phyloP scores from a whole-genome alignment of 2,329 filamentous ascomycete genomes.

The Aspergillus uvarum region DNA sequence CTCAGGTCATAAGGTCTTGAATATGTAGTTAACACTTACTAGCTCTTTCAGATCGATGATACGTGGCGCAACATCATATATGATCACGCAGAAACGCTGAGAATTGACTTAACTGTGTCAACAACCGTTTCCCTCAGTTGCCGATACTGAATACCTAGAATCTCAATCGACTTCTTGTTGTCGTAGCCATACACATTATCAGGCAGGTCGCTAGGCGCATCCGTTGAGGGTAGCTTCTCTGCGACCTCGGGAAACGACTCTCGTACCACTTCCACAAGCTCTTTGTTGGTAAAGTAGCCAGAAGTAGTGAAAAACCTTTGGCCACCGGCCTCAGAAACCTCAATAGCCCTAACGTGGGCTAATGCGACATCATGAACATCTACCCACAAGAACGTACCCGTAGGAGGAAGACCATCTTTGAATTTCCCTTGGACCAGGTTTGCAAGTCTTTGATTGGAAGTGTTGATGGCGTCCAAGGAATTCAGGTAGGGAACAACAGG shows the following conservation, averaged over 20 bases:
- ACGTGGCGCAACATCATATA: background rate
- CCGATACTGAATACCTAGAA: slow-evolving; percentile 44
- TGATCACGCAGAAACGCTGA: slow-evolving; percentile 32
- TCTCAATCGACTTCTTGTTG: slow-evolving; percentile 42
- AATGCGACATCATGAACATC: slow-evolving; percentile 51
- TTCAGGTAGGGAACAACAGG: slow-evolving; percentile 65
- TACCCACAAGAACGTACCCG: slow-evolving; percentile 60
- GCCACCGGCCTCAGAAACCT: slow-evolving; percentile 46
- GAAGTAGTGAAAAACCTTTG: slow-evolving; percentile 48
- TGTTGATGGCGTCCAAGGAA: slow-evolving; percentile 65
- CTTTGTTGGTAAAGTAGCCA: slow-evolving; percentile 44
- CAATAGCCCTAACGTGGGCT: slow-evolving; percentile 49
- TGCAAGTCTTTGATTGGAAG: slow-evolving; percentile 67
- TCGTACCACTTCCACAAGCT: slow-evolving; percentile 43
- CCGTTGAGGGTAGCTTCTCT: slow-evolving; percentile 41
- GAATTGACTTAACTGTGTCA: slow-evolving; percentile 39
- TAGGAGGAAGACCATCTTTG: slow-evolving; percentile 58
- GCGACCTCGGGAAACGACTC: slow-evolving; percentile 45
- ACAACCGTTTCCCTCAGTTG: slow-evolving; percentile 39
- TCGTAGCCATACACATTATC: slow-evolving; percentile 35
- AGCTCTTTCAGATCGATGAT: background rate
- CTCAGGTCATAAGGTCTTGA: no score
- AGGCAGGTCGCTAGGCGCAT: slow-evolving; percentile 32
- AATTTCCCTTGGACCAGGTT: slow-evolving; percentile 63
- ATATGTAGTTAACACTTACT: background rate